These are phyloP conservation scores for Arabidopsis lyrata DNA, from an alignment of 441 rosid genomes.

Conservation along the genomic window DNA sequence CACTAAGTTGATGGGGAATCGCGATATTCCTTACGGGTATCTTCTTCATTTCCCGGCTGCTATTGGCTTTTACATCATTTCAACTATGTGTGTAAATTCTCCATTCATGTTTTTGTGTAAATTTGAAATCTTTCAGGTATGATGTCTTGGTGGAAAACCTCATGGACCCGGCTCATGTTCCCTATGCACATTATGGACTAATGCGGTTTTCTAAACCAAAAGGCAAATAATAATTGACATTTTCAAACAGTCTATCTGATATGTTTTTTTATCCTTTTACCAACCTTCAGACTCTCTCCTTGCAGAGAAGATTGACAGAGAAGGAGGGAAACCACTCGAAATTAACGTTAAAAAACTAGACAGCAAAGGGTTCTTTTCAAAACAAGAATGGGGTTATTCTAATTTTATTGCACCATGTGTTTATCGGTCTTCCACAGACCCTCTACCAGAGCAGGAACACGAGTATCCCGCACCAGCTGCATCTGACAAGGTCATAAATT, in stretches of 20 bases:
- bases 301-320: conserved; percentile 77
- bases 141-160: conserved; percentile 87
- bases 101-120: conserved; percentile 17
- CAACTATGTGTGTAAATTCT: background rate
- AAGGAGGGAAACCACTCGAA: conserved; percentile 86
- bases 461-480: conserved; percentile 52
- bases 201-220: conserved; percentile 55
- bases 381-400: conserved; percentile 64
- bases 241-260: background rate
- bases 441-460: conserved; percentile 46
- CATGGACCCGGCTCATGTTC: conserved; percentile 98
- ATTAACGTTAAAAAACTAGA: conserved; percentile 59
- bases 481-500: conserved; percentile 51
- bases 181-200: conserved; percentile 88
- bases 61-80: background rate
- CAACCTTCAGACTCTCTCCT: conserved; percentile 20
- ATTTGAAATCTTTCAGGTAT: conserved; percentile 61
- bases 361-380: conserved; percentile 59
- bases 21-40: conserved; percentile 22
- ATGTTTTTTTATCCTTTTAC: conserved; percentile 6
- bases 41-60: background rate
- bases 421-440: conserved; percentile 58
- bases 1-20: conserved; percentile 59
- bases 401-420: conserved; percentile 78
- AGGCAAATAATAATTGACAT: conserved; percentile 41